Conservation (phyloP, 2,329 filamentous ascomycete species). For the Ophiostoma sp. region DNA sequence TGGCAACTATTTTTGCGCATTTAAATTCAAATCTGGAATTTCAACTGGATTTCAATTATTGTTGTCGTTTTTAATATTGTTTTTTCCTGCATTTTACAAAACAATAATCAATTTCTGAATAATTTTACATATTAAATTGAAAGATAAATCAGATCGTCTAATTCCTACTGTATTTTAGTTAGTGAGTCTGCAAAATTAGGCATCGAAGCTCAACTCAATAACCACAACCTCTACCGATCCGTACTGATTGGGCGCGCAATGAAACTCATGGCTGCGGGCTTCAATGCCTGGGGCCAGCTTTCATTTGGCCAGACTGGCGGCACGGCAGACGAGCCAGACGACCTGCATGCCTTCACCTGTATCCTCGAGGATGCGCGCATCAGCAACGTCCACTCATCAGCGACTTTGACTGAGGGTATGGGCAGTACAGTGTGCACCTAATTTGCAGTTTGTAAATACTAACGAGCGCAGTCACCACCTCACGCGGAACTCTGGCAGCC, state of each 20-base stretch:
- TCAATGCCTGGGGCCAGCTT: conserved; percentile 57
- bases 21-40: too few relatives aligned
- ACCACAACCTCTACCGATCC: neutral
- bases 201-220: neutral
- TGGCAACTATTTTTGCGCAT: too few relatives aligned
- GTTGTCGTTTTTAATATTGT: too few relatives aligned
- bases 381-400: conserved; percentile 34
- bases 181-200: neutral
- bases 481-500: neutral
- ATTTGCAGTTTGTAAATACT: neutral
- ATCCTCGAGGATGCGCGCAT: conserved; percentile 39
- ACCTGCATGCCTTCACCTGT: conserved; percentile 43
- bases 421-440: too few relatives aligned
- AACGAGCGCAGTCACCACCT: conserved; percentile 15
- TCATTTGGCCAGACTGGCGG: conserved; percentile 32
- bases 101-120: too few relatives aligned
- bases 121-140: too few relatives aligned
- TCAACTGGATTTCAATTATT: too few relatives aligned
- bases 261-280: conserved; percentile 49
- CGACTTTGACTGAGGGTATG: conserved; percentile 47
- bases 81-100: too few relatives aligned
- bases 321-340: conserved; percentile 36
- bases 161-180: neutral
- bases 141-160: neutral
- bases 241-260: neutral